These are phyloP conservation scores for Saksenaea oblongispora DNA, from an alignment of 371 early-diverging fungal species.

Conservation along the genomic window DNA sequence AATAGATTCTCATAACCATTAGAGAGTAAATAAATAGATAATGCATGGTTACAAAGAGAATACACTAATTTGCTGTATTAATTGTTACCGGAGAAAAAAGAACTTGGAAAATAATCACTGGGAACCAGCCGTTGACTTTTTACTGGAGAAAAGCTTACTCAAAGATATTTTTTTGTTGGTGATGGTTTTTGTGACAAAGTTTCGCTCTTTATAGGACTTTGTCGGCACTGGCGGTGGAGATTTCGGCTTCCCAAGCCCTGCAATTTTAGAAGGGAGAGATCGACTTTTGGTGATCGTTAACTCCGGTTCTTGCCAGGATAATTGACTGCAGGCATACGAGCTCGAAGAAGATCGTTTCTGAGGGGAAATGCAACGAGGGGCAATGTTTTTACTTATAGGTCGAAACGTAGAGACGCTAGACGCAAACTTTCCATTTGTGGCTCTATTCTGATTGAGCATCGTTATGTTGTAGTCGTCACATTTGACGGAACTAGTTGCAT, in stretches of 20 bases:
- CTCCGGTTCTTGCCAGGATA: slow-evolving; percentile 4
- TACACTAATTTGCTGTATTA: neutral
- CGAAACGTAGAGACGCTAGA: slow-evolving; percentile 30
- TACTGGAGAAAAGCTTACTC: slow-evolving; percentile 39
- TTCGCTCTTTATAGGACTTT: slow-evolving; percentile 20
- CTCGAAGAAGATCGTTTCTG: neutral
- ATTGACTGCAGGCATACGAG: neutral
- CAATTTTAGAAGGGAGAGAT: slow-evolving; percentile 36
- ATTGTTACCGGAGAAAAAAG: neutral
- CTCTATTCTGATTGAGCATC: neutral
- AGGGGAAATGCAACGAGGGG: slow-evolving; percentile 12
- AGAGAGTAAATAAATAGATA: too few relatives aligned
- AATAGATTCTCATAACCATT: too few relatives aligned
- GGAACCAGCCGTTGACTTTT: slow-evolving; percentile 13
- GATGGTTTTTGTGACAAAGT: slow-evolving; percentile 40
- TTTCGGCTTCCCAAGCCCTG: neutral
- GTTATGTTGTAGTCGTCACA: neutral
- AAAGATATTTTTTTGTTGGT: slow-evolving; percentile 45
- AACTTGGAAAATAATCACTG: neutral
- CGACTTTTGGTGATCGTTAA: slow-evolving; percentile 33
- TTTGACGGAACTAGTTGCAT: neutral
- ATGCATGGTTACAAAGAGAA: too few relatives aligned
- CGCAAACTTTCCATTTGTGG: slow-evolving; percentile 4
- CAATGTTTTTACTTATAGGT: slow-evolving; percentile 28
- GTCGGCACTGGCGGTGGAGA: slow-evolving; percentile 9